phyloP scores from a whole-genome alignment of 2,329 filamentous ascomycete genomes.

The Trichoderma guizhouense region DNA sequence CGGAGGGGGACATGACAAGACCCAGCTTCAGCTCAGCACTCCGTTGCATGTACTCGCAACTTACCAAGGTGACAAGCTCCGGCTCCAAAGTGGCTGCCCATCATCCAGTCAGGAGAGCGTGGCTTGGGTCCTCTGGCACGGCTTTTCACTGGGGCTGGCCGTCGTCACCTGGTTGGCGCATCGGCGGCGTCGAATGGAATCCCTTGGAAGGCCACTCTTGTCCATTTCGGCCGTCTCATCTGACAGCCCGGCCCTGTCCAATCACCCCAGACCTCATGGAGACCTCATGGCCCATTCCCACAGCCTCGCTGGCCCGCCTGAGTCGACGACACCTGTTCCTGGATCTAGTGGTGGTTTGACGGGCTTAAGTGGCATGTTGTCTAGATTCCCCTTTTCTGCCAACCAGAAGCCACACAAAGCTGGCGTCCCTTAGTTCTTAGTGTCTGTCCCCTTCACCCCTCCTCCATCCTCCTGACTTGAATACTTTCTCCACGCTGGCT shows the following conservation, averaged over 20 bases:
- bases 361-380: neutral
- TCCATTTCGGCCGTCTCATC: conserved; percentile 9
- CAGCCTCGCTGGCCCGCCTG: conserved; percentile 16
- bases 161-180: conserved; percentile 17
- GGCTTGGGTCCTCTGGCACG: conserved; percentile 10
- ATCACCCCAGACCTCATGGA: conserved; percentile 6
- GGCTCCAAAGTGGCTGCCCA: neutral
- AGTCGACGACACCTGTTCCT: conserved; percentile 13
- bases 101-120: conserved; percentile 17
- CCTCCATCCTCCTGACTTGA: neutral
- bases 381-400: conserved; percentile 4
- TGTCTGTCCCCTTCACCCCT: neutral
- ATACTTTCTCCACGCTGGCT: conserved; percentile 6
- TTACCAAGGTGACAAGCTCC: neutral
- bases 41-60: neutral
- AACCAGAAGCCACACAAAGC: neutral
- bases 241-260: conserved; percentile 19
- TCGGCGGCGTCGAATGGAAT: conserved; percentile 19
- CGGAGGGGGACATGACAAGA: neutral
- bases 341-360: conserved; percentile 1
- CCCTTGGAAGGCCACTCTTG: conserved; percentile 15
- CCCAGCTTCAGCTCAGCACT: conserved; percentile 1
- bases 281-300: neutral
- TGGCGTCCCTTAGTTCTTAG: neutral
- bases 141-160: conserved; percentile 11